Evolutionary conservation across 169 alveolate genomes (phyloP), one percentile per base, ranked within the genome.

Genomic region (Plasmodium berghei): DNA sequence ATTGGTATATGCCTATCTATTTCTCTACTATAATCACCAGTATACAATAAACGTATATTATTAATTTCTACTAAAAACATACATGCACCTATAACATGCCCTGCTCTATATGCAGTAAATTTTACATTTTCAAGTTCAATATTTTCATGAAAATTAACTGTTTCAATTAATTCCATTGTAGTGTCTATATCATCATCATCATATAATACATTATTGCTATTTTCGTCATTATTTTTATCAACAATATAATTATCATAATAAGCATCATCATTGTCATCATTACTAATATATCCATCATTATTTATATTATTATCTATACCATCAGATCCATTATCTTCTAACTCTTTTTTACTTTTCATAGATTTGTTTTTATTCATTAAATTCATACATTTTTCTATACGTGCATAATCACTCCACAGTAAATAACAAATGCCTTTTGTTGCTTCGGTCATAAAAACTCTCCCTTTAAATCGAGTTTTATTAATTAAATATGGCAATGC

Each of bases 11-110:
- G 99, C 56, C 98, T 92, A 87, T 99, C 99, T 72, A 95, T 94
- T 92, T 98, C 99, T 49, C 99, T 94, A 48, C 98, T 95, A 92
- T 97, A 99, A 91, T 99, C 99, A 4, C 99, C 99, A 10, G 99
- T 99, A 93, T 99, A 99, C 45, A 99, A 96, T 28, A 98, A 97
- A 87, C 98, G 94, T 24, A 98, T 98, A 10, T 99, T 99, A 59
- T 96, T 99, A 62, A 98, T 97, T 91, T 98, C 99, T 34, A 99
- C 98, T 71, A 98, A 80, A 93, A 99, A 99, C 99, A 99, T 98
- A 66, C 99, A 98, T 0, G 99, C 99, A 3, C 99, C 99, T 16
- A 99, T 93, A 34, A 99, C 99, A 94, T 99, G 99, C 0, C 99
- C 99, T 0, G 99, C 99, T 66, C 98, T 95, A 90, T 95, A 98